Base-by-base conservation (phyloP, 1,284 basidiomycete species). In the Cutaneotrichosporon dermatis region DNA sequence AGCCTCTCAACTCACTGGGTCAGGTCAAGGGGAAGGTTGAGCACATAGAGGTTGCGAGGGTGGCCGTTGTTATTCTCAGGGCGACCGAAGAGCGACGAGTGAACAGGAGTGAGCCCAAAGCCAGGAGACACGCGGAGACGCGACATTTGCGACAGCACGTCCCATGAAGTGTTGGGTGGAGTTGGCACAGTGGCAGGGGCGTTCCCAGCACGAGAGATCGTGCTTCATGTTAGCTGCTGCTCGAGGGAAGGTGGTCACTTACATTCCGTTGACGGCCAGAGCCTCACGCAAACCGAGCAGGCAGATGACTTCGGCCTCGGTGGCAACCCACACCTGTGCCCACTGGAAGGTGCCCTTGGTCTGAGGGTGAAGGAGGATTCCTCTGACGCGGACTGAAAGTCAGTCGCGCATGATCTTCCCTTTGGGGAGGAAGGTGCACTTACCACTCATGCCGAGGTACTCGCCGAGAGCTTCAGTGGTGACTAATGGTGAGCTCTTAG, bases 31-130 rank as follows among this genome's bases (percentile, higher is more conserved):
- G 75, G 75, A 15, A 76, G 56, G 50, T 70, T 70, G 56, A 75
- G 68, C 25, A 76, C 59, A 52, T 76, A 76, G 12, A 76, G 67
- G 59, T 76, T 76, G 44, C 75, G 63, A 0, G 72, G 70, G 13
- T 71, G 60, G 3, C 64, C 62, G 15, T 58, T 45, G 0, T 61
- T 25, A 3, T 25, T 25, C 25, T 25, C 25, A 25, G 25, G 25
- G 25, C 25, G 59, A 45, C 64, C 37, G 34, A 45, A 57, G 45
- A 50, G 25, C 10, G 46, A 36, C 42, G 39, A n/a, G 51, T 35
- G 44, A 50, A 44, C 39, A 4, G 51, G 37, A 33, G 45, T 43
- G 25, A 61, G 41, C 25, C 42, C 43, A 7, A 54, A 65, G 36
- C 25, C 6, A 45, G 59, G n/a, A 12, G 55, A 16, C 42, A 33